These are phyloP conservation scores for Endoconidiophora polonica DNA, from an alignment of 2,329 filamentous ascomycete genomes.

Conservation along the genomic window DNA sequence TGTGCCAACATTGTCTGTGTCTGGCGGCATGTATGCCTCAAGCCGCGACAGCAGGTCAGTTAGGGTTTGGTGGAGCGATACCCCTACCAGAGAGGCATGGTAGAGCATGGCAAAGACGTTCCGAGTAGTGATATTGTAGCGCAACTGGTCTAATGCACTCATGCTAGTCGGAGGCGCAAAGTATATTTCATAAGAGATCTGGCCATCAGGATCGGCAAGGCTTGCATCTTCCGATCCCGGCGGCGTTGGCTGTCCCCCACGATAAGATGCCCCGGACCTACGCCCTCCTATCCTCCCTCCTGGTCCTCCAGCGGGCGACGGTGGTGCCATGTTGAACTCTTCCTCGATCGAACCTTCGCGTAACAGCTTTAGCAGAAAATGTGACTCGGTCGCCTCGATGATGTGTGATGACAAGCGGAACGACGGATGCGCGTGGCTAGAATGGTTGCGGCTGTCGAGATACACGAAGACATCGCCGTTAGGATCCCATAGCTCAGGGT, in stretches of 20 bases:
- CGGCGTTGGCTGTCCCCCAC: slow-evolving; percentile 23
- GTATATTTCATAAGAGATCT: slow-evolving; percentile 45
- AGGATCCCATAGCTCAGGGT: slow-evolving; percentile 43
- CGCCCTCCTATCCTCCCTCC: slow-evolving; percentile 14
- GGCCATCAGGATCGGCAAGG: slow-evolving; percentile 31
- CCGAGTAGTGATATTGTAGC: slow-evolving; percentile 48
- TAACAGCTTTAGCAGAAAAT: slow-evolving; percentile 34
- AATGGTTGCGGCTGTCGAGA: slow-evolving; percentile 30
- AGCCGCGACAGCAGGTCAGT: slow-evolving; percentile 44
- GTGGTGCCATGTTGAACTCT: slow-evolving; percentile 27
- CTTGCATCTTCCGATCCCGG: slow-evolving; percentile 26
- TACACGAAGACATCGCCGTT: slow-evolving; percentile 44
- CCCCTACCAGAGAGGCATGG: slow-evolving; percentile 46
- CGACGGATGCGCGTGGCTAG: slow-evolving; percentile 31
- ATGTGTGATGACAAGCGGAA: slow-evolving; percentile 42
- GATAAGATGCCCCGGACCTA: no score
- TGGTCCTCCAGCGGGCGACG: slow-evolving; percentile 21
- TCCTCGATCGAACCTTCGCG: slow-evolving; percentile 36
- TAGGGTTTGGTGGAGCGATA: slow-evolving; percentile 46
- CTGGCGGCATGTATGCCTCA: slow-evolving; percentile 38
- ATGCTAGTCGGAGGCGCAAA: slow-evolving; percentile 39
- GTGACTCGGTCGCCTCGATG: slow-evolving; percentile 39
- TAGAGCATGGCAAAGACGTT: slow-evolving; percentile 53
- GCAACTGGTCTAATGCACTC: slow-evolving; percentile 30
- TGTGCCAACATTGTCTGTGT: slow-evolving; percentile 39